A percentile compares a stretch with the other conserved stretches of the same genome.
Evolutionary conservation across 139 green algal species (phyloP).

Genomic region (Medakamo hakoo): DNA sequence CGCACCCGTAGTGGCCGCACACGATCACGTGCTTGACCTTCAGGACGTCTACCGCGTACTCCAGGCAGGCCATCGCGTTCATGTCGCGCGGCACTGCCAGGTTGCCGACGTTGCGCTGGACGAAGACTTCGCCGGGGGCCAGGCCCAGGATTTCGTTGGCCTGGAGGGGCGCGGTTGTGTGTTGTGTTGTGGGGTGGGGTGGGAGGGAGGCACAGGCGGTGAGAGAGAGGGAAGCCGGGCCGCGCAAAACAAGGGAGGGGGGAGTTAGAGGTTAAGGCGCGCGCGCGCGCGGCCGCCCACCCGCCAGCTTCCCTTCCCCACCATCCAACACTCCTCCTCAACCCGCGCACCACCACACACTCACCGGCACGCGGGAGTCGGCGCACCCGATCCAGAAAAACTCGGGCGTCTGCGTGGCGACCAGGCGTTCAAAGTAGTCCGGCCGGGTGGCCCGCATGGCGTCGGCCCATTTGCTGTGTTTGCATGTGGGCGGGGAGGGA

Average conservation of each 20-base stretch:
- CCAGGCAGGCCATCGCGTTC: slow-evolving; percentile 53
- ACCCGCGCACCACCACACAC: too few species aligned
- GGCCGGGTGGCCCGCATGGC: too few species aligned
- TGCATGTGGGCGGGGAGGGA: too few species aligned
- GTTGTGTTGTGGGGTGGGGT: neutral
- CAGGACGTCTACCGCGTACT: slow-evolving; percentile 46
- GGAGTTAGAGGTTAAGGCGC: slow-evolving; percentile 1
- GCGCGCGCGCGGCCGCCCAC: too few species aligned
- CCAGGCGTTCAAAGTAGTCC: neutral
- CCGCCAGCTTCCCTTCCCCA: too few species aligned
- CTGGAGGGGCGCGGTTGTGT: slow-evolving; percentile 4
- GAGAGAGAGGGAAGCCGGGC: neutral
- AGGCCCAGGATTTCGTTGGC: slow-evolving; percentile 55
- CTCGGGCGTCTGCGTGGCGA: slow-evolving; percentile 34
- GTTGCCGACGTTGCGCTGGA: slow-evolving; percentile 65
- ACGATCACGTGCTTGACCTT: slow-evolving; percentile 61
- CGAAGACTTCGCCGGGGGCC: slow-evolving; percentile 60
- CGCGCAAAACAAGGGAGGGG: neutral
- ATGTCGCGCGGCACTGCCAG: slow-evolving; percentile 47
- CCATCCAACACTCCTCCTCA: too few species aligned
- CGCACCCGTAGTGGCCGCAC: slow-evolving; percentile 67
- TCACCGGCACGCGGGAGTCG: slow-evolving; percentile 45
- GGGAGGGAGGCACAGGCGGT: neutral
- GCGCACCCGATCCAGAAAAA: slow-evolving; percentile 72
- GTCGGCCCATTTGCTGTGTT: neutral